A percentile compares a stretch with the other conserved stretches of the same genome.
Evolutionary conservation across 2,329 filamentous ascomycete genomes (phyloP).

Genomic region (Penicillium brasilianum): DNA sequence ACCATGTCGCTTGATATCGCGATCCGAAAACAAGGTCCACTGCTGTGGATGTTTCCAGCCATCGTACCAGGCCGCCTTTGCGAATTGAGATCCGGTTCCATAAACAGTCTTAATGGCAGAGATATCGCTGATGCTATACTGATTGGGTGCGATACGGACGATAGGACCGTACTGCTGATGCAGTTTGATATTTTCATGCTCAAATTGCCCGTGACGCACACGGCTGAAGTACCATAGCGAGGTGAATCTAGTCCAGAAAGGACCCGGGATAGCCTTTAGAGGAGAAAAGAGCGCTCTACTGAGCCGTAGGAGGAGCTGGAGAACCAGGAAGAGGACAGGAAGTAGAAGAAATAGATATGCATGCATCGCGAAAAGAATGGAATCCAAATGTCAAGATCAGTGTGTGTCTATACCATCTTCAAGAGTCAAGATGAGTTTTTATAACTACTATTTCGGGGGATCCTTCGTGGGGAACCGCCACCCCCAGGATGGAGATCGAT

Average conservation of each 20-base stretch:
- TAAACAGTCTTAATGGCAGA: constrained; percentile 51
- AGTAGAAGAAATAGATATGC: constrained; percentile 23
- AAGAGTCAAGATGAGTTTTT: not conserved
- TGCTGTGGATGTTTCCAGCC: constrained; percentile 38
- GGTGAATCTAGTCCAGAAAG: constrained; percentile 52
- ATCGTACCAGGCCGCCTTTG: constrained; percentile 47
- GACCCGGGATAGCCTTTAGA: constrained; percentile 51
- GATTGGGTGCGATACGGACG: constrained; percentile 55
- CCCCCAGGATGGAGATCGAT: constrained; percentile 8
- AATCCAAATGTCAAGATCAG: not conserved
- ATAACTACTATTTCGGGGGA: not conserved
- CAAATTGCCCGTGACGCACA: constrained; percentile 45
- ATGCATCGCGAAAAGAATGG: constrained; percentile 5
- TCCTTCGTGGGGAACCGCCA: not conserved
- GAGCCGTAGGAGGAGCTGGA: constrained; percentile 26
- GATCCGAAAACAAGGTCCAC: constrained; percentile 42
- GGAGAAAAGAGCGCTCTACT: constrained; percentile 38
- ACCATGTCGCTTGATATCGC: constrained; percentile 46
- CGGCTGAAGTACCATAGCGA: constrained; percentile 51
- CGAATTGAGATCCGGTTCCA: constrained; percentile 46
- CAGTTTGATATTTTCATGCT: constrained; percentile 47
- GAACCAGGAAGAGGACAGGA: constrained; percentile 16
- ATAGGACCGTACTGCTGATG: constrained; percentile 50
- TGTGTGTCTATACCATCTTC: not conserved
- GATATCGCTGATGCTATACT: constrained; percentile 54